These are phyloP conservation scores for Pichia sp. DNA, from an alignment of 1,139 yeast genomes.

Conservation along the genomic window DNA sequence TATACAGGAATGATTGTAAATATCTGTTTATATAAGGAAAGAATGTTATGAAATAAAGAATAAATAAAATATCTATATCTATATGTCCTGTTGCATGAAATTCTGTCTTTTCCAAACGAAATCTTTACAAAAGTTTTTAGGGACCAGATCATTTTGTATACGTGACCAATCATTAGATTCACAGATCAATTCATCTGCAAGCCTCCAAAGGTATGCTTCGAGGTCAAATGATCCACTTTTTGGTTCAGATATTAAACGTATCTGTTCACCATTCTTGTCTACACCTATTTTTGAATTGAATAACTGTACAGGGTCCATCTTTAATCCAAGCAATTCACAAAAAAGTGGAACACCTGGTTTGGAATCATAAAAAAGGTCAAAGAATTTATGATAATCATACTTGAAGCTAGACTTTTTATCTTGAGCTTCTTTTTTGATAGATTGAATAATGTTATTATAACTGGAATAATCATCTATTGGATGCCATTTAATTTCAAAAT, in stretches of 20 bases:
- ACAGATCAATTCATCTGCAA: neutral
- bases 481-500: constrained; percentile 38
- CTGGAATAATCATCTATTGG: constrained; percentile 40
- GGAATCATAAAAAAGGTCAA: neutral
- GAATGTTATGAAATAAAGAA: no score
- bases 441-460: constrained; percentile 12
- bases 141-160: neutral
- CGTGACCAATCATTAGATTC: neutral
- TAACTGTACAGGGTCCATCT: neutral
- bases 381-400: neutral
- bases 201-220: neutral
- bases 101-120: neutral
- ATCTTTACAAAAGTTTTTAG: neutral
- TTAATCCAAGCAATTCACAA: neutral
- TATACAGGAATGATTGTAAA: no score
- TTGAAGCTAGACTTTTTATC: neutral
- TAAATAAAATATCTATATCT: no score
- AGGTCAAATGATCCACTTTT: neutral
- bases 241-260: neutral
- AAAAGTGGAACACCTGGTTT: neutral
- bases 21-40: no score
- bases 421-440: neutral
- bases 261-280: neutral
- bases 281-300: neutral
- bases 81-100: neutral